Conservation (phyloP, 805 yeast genomes). For the Candida andamanensis region DNA sequence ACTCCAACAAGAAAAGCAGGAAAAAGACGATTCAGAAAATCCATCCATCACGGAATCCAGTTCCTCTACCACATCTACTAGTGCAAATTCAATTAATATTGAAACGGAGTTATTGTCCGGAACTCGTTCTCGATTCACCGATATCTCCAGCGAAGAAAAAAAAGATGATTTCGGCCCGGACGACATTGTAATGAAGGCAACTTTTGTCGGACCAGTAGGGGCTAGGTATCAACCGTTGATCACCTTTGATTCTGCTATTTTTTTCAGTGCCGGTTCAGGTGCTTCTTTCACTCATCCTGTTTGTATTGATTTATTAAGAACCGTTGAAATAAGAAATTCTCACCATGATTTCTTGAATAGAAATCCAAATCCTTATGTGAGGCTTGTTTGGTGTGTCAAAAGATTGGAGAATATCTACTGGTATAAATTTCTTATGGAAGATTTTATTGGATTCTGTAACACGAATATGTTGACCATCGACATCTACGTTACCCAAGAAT, state of each 20-base stretch:
- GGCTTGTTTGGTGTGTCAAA: conserved; percentile 31
- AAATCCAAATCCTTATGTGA: conserved; percentile 21
- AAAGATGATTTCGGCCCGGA: conserved; percentile 3
- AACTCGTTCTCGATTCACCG: not conserved
- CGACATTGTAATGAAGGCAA: conserved; percentile 25
- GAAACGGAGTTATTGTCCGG: conserved; percentile 10
- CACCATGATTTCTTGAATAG: conserved; percentile 29
- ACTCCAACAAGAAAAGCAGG: conserved; percentile 16
- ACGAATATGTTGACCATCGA: conserved; percentile 20
- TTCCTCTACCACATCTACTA: conserved; percentile 1
- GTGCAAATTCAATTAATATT: conserved; percentile 4
- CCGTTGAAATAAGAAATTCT: conserved; percentile 20
- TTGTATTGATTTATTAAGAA: conserved; percentile 34
- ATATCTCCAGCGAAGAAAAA: not conserved
- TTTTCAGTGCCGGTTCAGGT: conserved; percentile 44
- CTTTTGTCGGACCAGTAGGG: conserved; percentile 45
- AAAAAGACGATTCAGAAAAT: conserved; percentile 3
- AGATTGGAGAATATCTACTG: conserved; percentile 23
- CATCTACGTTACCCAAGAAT: conserved; percentile 25
- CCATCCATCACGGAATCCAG: not conserved
- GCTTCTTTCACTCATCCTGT: conserved; percentile 43
- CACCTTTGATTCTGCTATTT: conserved; percentile 35
- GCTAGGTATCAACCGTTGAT: conserved; percentile 36
- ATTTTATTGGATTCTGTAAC: conserved; percentile 20
- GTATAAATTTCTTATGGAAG: conserved; percentile 31